phyloP scores from a whole-genome alignment of 768 basidiomycete species.

The Pleurotus eryngii region DNA sequence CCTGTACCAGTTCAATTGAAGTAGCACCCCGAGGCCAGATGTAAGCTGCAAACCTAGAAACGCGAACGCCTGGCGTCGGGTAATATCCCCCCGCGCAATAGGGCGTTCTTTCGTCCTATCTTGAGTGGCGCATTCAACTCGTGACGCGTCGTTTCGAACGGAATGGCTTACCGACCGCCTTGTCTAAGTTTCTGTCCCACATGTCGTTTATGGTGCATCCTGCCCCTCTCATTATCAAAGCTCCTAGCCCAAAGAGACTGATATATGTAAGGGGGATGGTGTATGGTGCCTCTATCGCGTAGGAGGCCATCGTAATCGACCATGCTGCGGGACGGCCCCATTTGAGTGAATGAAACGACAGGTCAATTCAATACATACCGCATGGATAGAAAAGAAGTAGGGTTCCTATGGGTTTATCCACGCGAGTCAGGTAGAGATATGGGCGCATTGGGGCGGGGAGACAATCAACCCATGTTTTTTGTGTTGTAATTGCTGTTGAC shows the following conservation, averaged over 20 bases:
- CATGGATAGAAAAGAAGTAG: constrained; percentile 92
- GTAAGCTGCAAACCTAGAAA: constrained; percentile 84
- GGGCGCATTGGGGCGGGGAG: constrained; percentile 61
- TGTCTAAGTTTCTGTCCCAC: constrained; percentile 94
- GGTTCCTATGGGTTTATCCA: constrained; percentile 97
- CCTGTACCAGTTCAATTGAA: constrained; percentile 97
- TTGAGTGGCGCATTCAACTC: constrained; percentile 23
- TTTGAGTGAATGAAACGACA: constrained; percentile 1
- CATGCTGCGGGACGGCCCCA: constrained; percentile 61
- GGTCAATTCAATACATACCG: constrained; percentile 47
- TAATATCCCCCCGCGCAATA: constrained; percentile 80
- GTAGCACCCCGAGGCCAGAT: constrained; percentile 77
- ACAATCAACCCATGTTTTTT: constrained; percentile 62
- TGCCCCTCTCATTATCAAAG: constrained; percentile 94
- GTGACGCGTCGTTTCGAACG: background rate
- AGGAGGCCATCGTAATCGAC: constrained; percentile 97
- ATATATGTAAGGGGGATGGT: constrained; percentile 73
- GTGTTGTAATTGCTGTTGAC: background rate
- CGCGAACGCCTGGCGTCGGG: constrained; percentile 64
- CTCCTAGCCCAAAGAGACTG: constrained; percentile 83
- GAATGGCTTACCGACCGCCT: constrained; percentile 69
- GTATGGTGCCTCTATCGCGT: constrained; percentile 65
- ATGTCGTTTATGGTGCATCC: constrained; percentile 99
- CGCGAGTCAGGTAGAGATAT: constrained; percentile 81
- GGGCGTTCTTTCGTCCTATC: constrained; percentile 88